Conservation (phyloP, 140 eudicot genomes). For the Flaveria floridana region DNA sequence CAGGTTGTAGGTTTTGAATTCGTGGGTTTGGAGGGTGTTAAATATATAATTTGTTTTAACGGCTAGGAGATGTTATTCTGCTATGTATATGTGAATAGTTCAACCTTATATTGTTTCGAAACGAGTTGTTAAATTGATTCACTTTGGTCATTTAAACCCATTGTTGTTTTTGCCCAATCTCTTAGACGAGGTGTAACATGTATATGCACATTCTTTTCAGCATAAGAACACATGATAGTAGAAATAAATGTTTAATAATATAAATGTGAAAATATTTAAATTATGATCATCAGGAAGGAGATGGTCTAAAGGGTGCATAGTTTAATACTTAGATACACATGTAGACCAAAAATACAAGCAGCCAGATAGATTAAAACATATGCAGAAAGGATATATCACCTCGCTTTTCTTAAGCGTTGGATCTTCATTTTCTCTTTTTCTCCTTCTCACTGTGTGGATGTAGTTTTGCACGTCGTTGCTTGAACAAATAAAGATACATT, state of each 20-base stretch:
- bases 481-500: constrained; percentile 73
- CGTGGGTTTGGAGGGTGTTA: too few species aligned
- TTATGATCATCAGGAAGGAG: not conserved
- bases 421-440: constrained; percentile 48
- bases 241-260: not conserved
- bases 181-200: not conserved
- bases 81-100: not conserved
- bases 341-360: constrained; percentile 10
- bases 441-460: constrained; percentile 48
- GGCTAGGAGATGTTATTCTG: too few species aligned
- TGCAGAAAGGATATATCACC: constrained; percentile 11
- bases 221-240: not conserved
- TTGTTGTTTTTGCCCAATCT: not conserved
- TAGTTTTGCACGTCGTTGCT: constrained; percentile 70
- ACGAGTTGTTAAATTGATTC: not conserved
- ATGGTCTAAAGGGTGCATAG: constrained; percentile 8
- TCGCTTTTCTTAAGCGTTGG: constrained; percentile 12
- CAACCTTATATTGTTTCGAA: not conserved
- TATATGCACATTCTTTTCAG: not conserved
- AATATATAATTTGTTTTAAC: too few species aligned
- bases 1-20: too few species aligned
- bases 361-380: constrained; percentile 6
- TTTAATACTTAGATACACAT: constrained; percentile 14
- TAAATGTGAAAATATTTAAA: constrained; percentile 19
- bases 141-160: not conserved